A percentile compares a stretch with the other conserved stretches of the same genome.
phyloP scores from a whole-genome alignment of 768 basidiomycete species.

The Holtermannia corniformis region DNA sequence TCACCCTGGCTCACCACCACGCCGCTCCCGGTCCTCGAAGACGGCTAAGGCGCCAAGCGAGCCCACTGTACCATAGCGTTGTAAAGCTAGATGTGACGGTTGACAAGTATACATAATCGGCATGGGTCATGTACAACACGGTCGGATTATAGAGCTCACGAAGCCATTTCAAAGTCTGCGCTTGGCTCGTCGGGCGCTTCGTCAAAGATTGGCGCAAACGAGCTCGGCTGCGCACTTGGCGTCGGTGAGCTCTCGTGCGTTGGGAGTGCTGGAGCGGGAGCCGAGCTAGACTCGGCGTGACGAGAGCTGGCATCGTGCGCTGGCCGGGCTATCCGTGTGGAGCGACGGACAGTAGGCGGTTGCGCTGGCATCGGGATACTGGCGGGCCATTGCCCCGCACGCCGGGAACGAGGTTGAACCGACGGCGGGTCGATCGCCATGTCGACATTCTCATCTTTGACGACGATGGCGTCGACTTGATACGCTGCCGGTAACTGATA shows the following conservation, averaged over 20 bases:
- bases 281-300: no score
- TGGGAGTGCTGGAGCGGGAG: neutral
- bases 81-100: no score
- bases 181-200: constrained; percentile 6
- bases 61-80: neutral
- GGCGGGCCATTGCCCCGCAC: neutral
- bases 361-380: neutral
- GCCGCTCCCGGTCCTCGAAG: neutral
- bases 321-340: no score
- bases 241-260: neutral
- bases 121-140: neutral
- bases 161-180: neutral
- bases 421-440: neutral
- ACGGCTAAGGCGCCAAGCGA: no score
- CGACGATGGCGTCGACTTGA: constrained; percentile 11
- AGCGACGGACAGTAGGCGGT: neutral
- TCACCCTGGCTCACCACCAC: neutral
- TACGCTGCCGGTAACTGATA: no score
- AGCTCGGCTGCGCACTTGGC: neutral
- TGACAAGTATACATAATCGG: neutral
- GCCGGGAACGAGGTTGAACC: neutral
- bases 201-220: constrained; percentile 18
- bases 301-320: no score
- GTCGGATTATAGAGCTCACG: neutral
- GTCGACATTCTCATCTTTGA: neutral